These are phyloP conservation scores for Tolypocladium capitatum DNA, from an alignment of 2,329 filamentous ascomycete species.

Conservation along the genomic window DNA sequence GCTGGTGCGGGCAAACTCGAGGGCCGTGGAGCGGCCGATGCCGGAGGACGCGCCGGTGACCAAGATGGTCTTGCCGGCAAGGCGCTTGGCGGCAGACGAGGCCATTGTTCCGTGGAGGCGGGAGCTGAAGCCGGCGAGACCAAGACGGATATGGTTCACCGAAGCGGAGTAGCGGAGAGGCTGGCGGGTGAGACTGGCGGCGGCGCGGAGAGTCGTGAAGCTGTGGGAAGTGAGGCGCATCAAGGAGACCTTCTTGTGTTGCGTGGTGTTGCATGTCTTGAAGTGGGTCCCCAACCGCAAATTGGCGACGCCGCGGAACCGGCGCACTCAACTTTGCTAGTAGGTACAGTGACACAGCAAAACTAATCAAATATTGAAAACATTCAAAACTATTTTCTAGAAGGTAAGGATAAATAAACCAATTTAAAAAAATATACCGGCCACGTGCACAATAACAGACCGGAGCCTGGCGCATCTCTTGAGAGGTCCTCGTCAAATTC, in stretches of 20 bases:
- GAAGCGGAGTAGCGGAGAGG: neutral
- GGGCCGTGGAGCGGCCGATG: constrained; percentile 71
- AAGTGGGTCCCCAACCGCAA: too few species aligned
- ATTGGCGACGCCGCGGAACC: too few species aligned
- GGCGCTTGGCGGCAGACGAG: constrained; percentile 61
- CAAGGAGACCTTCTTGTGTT: neutral
- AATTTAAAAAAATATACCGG: too few species aligned
- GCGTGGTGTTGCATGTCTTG: too few species aligned
- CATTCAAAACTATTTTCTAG: too few species aligned
- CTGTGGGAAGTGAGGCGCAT: neutral
- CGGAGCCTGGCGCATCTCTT: too few species aligned
- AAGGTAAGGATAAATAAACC: too few species aligned
- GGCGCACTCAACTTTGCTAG: too few species aligned
- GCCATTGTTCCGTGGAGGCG: constrained; percentile 20
- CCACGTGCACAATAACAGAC: too few species aligned
- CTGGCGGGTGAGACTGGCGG: neutral
- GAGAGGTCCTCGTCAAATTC: too few species aligned
- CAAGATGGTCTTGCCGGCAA: constrained; percentile 83
- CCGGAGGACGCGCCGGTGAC: constrained; percentile 89
- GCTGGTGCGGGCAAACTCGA: constrained; percentile 82
- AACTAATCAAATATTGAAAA: too few species aligned
- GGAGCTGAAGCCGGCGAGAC: neutral
- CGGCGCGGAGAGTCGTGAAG: neutral
- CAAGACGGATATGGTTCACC: neutral
- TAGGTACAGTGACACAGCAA: too few species aligned